These are phyloP conservation scores for Ophiocytium majus DNA, from an alignment of 352 stramenopile genomes.

Conservation along the genomic window DNA sequence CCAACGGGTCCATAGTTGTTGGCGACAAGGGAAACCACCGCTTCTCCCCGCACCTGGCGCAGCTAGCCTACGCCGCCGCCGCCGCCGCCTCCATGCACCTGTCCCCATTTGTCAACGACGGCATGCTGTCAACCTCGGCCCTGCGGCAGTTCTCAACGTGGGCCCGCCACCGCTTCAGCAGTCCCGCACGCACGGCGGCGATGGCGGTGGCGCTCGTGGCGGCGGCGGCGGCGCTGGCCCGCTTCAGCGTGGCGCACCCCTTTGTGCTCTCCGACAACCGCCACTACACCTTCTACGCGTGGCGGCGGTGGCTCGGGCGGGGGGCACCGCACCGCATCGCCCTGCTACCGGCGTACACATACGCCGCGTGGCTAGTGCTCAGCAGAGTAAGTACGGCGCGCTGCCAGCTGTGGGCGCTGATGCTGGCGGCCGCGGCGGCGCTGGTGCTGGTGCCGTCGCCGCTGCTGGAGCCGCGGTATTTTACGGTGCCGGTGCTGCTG, in stretches of 20 bases:
- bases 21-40: conserved; percentile 57
- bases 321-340: neutral
- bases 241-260: conserved; percentile 74
- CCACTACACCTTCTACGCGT: conserved; percentile 86
- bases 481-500: conserved; percentile 49
- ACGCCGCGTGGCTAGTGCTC: conserved; percentile 33
- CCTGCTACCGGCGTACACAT: conserved; percentile 43
- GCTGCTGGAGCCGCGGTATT: conserved; percentile 71
- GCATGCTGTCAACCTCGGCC: neutral
- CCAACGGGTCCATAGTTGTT: conserved; percentile 57
- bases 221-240: conserved; percentile 3
- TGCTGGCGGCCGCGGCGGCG: conserved; percentile 68
- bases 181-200: no score
- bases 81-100: conserved; percentile 31
- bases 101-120: neutral
- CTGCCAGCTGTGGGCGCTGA: conserved; percentile 67
- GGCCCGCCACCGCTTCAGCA: neutral
- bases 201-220: neutral
- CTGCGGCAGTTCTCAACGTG: neutral
- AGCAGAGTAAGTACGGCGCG: conserved; percentile 23
- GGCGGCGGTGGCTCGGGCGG: conserved; percentile 68
- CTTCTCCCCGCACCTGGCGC: conserved; percentile 41
- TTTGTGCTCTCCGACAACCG: conserved; percentile 85
- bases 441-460: conserved; percentile 78
- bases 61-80: conserved; percentile 52